Percentiles rank a stretch among this genome's conserved stretches.
Evolutionary conservation across 2,329 filamentous ascomycete species (phyloP).

Genomic region (Cladophialophora psammophila): DNA sequence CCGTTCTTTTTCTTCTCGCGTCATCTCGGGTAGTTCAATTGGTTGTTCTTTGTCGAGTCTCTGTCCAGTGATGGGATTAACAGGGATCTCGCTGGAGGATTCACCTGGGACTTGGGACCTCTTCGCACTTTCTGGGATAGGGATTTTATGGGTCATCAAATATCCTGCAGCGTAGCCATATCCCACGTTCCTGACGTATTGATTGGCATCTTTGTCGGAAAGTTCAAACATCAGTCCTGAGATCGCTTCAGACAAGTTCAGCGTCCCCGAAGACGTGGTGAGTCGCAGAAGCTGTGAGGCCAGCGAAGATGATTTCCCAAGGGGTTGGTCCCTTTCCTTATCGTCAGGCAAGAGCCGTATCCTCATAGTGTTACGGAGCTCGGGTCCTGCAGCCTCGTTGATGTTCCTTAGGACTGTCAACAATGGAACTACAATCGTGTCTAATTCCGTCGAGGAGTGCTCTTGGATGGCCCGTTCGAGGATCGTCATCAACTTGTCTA

Average conservation of each 20-base stretch:
- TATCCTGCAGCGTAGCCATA: slow-evolving; percentile 95
- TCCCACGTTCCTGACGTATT: slow-evolving; percentile 88
- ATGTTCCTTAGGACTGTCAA: slow-evolving; percentile 75
- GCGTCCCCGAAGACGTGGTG: slow-evolving; percentile 74
- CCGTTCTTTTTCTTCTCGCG: slow-evolving; percentile 85
- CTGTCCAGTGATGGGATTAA: slow-evolving; percentile 91
- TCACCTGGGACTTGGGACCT: slow-evolving; percentile 51
- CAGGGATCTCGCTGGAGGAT: slow-evolving; percentile 44
- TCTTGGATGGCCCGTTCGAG: slow-evolving; percentile 70
- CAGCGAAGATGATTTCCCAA: slow-evolving; percentile 77
- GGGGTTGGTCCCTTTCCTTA: slow-evolving; percentile 75
- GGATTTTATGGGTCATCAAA: slow-evolving; percentile 81
- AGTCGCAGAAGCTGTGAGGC: slow-evolving; percentile 79
- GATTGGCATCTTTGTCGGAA: slow-evolving; percentile 78
- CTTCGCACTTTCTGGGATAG: slow-evolving; percentile 72
- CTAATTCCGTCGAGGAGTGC: slow-evolving; percentile 74
- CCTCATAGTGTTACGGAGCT: slow-evolving; percentile 69
- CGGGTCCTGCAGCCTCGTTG: slow-evolving; percentile 71
- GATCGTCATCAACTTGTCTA: slow-evolving; percentile 72
- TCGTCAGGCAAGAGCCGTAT: slow-evolving; percentile 75
- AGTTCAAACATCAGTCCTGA: slow-evolving; percentile 85
- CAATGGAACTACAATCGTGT: slow-evolving; percentile 73
- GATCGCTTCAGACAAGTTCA: slow-evolving; percentile 76
- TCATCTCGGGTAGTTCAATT: slow-evolving; percentile 74
- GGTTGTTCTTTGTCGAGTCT: slow-evolving; percentile 64